These are phyloP conservation scores for Pleurotus tuber-regium DNA, from an alignment of 768 basidiomycete species.

Conservation along the genomic window DNA sequence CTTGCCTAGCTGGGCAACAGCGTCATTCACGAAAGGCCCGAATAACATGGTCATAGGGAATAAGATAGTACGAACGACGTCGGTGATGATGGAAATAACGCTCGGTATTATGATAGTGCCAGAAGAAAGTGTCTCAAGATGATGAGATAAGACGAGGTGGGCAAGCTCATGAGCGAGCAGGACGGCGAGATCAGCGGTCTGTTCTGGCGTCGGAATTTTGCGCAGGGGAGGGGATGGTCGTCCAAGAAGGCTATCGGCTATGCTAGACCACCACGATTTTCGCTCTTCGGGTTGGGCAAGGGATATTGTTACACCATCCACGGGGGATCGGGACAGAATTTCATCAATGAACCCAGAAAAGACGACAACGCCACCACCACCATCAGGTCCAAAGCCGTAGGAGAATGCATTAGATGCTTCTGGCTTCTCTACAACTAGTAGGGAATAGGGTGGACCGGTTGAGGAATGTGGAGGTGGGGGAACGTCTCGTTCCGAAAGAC, in stretches of 20 bases:
- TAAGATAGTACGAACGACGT: conserved; percentile 72
- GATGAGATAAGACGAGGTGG: conserved; percentile 88
- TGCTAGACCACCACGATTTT: conserved; percentile 43
- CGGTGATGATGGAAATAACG: conserved; percentile 71
- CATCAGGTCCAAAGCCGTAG: conserved; percentile 91
- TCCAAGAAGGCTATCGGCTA: conserved; percentile 47
- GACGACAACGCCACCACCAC: conserved; percentile 90
- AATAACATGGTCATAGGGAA: conserved; percentile 91
- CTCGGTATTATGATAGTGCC: conserved; percentile 81
- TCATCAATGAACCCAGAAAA: conserved; percentile 93
- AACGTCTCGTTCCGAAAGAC: conserved; percentile 41
- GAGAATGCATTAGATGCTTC: conserved; percentile 89
- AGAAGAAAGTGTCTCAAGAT: conserved; percentile 88
- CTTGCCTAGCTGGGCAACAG: conserved; percentile 77
- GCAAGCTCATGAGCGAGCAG: conserved; percentile 93
- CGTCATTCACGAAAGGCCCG: conserved; percentile 95
- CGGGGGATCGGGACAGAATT: conserved; percentile 54
- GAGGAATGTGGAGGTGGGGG: conserved; percentile 51
- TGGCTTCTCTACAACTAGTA: conserved; percentile 86
- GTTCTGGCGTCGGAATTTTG: conserved; percentile 68
- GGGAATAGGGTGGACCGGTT: conserved; percentile 84
- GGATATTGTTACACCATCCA: conserved; percentile 16
- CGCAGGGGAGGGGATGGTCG: conserved; percentile 29
- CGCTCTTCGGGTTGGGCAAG: conserved; percentile 18
- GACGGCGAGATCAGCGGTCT: conserved; percentile 86